A percentile compares a stretch with the other conserved stretches of the same genome.
These are phyloP conservation scores for Phytopythium aichiense DNA, from an alignment of 352 stramenopile species.

Conservation along the genomic window DNA sequence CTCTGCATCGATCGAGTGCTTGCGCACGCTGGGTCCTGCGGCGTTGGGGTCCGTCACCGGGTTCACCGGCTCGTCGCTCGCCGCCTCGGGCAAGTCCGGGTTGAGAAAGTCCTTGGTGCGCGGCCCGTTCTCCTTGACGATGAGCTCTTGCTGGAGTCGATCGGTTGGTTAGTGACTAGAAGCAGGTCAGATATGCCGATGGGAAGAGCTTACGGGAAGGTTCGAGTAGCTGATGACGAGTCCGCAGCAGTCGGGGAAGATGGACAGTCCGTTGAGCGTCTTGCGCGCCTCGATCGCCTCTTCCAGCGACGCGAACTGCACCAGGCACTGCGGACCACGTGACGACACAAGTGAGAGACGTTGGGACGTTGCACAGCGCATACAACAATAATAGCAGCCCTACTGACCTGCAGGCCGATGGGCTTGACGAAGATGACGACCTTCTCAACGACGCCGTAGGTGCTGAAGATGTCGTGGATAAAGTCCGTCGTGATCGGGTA, in stretches of 20 bases:
- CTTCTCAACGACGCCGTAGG: conserved; percentile 52
- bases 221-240: conserved; percentile 67
- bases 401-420: conserved; percentile 35
- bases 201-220: conserved; percentile 19
- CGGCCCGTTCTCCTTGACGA: conserved; percentile 58
- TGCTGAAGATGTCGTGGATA: conserved; percentile 40
- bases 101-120: conserved; percentile 56
- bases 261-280: conserved; percentile 43
- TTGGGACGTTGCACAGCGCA: background rate
- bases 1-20: conserved; percentile 7
- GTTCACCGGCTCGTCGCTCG: conserved; percentile 26
- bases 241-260: conserved; percentile 57
- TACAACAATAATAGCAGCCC: background rate
- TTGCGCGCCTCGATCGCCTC: conserved; percentile 40
- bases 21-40: background rate
- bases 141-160: conserved; percentile 39
- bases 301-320: conserved; percentile 43
- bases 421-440: conserved; percentile 62
- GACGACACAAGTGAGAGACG: background rate
- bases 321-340: conserved; percentile 27
- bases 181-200: too few relatives aligned
- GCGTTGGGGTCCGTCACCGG: conserved; percentile 16
- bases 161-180: background rate
- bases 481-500: conserved; percentile 57
- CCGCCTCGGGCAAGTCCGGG: conserved; percentile 18